A percentile compares a stretch with the other conserved stretches of the same genome.
These are phyloP conservation scores for Rhododendron ferrugineum DNA, from an alignment of 148 eudicot species.

Conservation along the genomic window DNA sequence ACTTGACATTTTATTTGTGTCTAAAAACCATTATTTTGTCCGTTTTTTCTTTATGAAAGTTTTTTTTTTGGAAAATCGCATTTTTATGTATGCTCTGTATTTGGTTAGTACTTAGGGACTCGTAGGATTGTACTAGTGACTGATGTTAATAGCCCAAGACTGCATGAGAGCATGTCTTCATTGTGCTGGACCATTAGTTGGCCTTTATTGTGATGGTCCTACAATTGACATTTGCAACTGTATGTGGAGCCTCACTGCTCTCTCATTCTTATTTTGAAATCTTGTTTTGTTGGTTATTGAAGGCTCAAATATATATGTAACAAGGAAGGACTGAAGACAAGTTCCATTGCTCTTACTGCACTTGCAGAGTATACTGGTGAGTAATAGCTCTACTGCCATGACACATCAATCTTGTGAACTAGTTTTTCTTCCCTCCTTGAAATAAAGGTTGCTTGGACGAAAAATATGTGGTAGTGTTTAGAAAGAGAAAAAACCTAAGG, in stretches of 20 bases:
- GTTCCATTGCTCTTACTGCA: constrained; percentile 76
- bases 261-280: background rate
- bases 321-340: constrained; percentile 77
- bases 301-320: constrained; percentile 90
- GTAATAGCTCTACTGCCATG: constrained; percentile 8
- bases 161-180: background rate
- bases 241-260: background rate
- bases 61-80: background rate
- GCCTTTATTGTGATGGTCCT: background rate
- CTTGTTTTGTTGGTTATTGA: constrained; percentile 12
- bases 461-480: background rate
- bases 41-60: background rate
- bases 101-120: background rate
- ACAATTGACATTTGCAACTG: background rate
- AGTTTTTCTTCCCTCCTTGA: background rate
- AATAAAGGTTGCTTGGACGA: background rate
- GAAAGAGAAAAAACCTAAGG: background rate
- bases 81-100: background rate
- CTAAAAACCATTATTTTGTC: background rate
- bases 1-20: background rate
- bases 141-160: background rate
- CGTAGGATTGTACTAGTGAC: background rate
- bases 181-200: background rate
- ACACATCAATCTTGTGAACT: background rate
- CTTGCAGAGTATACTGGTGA: constrained; percentile 85